phyloP scores from a whole-genome alignment of 768 basidiomycete species.

The Mycena galopus region DNA sequence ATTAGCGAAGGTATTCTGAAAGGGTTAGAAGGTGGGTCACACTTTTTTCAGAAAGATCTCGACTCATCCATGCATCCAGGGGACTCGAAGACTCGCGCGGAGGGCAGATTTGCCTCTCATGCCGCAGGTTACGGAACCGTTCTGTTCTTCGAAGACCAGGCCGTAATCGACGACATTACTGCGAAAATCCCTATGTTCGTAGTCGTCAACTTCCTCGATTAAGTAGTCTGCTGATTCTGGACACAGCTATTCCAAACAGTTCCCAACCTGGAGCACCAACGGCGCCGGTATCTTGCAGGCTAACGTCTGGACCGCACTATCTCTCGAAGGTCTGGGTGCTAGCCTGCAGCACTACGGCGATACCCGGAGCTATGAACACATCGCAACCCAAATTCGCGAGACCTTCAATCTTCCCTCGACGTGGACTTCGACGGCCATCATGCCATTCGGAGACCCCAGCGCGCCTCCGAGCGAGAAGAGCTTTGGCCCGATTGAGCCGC shows the following conservation, averaged over 20 bases:
- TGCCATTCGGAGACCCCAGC: slow-evolving; percentile 24
- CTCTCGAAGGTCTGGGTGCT: slow-evolving; percentile 23
- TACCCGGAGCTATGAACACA: not conserved
- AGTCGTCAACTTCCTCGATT: not conserved
- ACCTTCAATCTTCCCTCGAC: slow-evolving; percentile 16
- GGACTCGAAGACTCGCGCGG: not conserved
- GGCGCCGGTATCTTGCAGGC: slow-evolving; percentile 10
- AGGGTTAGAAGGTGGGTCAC: slow-evolving; percentile 18
- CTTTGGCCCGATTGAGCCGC: slow-evolving; percentile 18
- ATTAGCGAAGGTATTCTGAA: slow-evolving; percentile 10
- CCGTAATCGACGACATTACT: slow-evolving; percentile 16
- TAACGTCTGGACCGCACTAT: slow-evolving; percentile 18
- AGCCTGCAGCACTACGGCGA: slow-evolving; percentile 29
- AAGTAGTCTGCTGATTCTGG: not conserved
- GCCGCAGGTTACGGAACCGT: slow-evolving; percentile 22
- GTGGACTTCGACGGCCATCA: slow-evolving; percentile 25
- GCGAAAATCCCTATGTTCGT: slow-evolving; percentile 21
- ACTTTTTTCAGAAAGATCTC: not conserved
- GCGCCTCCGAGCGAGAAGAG: slow-evolving; percentile 17
- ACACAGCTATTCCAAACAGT: not conserved
- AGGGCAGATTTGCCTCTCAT: not conserved
- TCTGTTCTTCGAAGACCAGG: slow-evolving; percentile 30
- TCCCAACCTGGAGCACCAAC: not conserved
- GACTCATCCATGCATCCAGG: slow-evolving; percentile 1
- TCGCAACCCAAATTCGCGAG: slow-evolving; percentile 15